Percentiles rank a stretch among this genome's conserved stretches.
Conservation (phyloP, 139 green algal species). For the Tetraselmis chui region DNA sequence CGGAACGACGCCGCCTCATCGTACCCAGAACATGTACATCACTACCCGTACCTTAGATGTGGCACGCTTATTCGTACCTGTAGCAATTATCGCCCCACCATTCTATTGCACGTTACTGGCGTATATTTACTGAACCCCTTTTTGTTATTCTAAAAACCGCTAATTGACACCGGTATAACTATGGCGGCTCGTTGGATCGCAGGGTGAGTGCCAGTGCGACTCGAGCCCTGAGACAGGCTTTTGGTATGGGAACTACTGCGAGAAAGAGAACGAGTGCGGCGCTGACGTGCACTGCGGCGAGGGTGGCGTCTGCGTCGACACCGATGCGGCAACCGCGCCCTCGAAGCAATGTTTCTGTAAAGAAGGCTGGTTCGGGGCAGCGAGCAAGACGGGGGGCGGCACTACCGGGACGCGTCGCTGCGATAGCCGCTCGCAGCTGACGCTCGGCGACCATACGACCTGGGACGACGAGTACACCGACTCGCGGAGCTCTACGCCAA, state of each 20-base stretch:
- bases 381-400: background rate
- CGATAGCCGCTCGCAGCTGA: conserved; percentile 9
- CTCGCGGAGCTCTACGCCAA: background rate
- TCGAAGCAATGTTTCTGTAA: conserved; percentile 18
- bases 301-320: conserved; percentile 16
- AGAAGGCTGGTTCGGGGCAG: conserved; percentile 16
- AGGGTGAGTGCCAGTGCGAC: conserved; percentile 17
- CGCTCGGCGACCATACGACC: conserved; percentile 7
- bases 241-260: conserved; percentile 20
- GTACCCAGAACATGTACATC: background rate
- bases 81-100: too few relatives aligned
- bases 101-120: too few relatives aligned
- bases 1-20: background rate
- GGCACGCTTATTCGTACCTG: too few relatives aligned
- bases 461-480: conserved; percentile 19
- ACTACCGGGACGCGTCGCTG: background rate
- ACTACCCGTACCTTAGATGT: too few relatives aligned
- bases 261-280: conserved; percentile 25
- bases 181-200: background rate
- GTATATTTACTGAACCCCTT: background rate
- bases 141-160: background rate
- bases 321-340: conserved; percentile 5
- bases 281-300: conserved; percentile 21
- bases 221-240: conserved; percentile 10
- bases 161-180: too few relatives aligned